Conservation (phyloP, 2,329 filamentous ascomycete genomes). For the Paraphoma chrysanthemicola region DNA sequence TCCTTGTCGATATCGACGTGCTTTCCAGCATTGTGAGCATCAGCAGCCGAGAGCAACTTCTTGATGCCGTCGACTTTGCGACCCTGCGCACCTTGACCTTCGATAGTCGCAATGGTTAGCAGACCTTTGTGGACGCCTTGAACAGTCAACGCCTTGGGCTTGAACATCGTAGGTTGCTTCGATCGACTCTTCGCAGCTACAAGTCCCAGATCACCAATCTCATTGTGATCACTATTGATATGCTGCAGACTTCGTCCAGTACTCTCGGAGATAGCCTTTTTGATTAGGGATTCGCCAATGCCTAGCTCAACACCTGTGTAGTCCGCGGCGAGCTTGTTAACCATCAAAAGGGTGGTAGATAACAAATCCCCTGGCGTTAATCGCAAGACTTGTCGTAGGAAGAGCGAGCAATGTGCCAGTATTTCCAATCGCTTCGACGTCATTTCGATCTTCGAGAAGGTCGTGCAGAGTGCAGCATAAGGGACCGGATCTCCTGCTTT, state of each 20-base stretch:
- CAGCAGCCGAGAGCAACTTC: slow-evolving; percentile 90
- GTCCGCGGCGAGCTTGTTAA: slow-evolving; percentile 96
- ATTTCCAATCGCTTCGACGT: slow-evolving; percentile 92
- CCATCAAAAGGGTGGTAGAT: slow-evolving; percentile 91
- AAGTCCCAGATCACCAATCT: slow-evolving; percentile 92
- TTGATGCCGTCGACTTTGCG: slow-evolving; percentile 95
- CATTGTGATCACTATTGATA: slow-evolving; percentile 94
- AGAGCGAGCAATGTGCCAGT: slow-evolving; percentile 84
- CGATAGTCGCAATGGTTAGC: slow-evolving; percentile 84
- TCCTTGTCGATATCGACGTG: slow-evolving; percentile 84
- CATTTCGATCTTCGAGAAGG: slow-evolving; percentile 93
- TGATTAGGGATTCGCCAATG: slow-evolving; percentile 98
- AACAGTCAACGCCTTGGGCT: slow-evolving; percentile 88
- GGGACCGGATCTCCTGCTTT: slow-evolving; percentile 86
- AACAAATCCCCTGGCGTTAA: slow-evolving; percentile 88
- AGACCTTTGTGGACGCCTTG: slow-evolving; percentile 85
- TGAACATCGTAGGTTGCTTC: slow-evolving; percentile 98
- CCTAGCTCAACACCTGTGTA: slow-evolving; percentile 96
- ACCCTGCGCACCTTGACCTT: slow-evolving; percentile 86
- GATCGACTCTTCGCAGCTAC: slow-evolving; percentile 95
- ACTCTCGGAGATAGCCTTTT: slow-evolving; percentile 96
- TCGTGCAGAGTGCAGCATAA: slow-evolving; percentile 92
- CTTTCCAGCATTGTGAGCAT: slow-evolving; percentile 71
- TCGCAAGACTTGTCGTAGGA: slow-evolving; percentile 91
- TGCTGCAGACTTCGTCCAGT: slow-evolving; percentile 87